phyloP scores from a whole-genome alignment of 257 asterid species.

The Solanum peruvianum region DNA sequence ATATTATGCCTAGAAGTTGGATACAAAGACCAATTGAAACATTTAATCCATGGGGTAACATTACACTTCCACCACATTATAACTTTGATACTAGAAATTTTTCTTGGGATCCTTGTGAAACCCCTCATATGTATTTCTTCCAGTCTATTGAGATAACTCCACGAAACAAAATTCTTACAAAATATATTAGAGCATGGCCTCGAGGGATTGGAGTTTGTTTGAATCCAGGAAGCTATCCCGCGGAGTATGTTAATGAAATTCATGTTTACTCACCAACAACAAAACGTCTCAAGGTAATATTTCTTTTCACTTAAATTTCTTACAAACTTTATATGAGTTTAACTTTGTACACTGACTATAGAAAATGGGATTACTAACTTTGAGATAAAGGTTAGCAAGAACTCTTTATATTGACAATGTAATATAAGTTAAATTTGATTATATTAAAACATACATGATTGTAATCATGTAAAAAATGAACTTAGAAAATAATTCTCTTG shows the following conservation, averaged over 20 bases:
- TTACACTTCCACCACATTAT: slow-evolving; percentile 7
- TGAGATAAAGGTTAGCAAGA: not conserved
- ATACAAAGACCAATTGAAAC: slow-evolving; percentile 41
- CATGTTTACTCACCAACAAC: slow-evolving; percentile 2
- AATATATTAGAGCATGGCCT: slow-evolving; percentile 20
- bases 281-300: slow-evolving; percentile 1
- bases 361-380: not conserved
- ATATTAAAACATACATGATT: not conserved
- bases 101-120: slow-evolving; percentile 26
- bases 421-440: not conserved
- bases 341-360: not conserved
- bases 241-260: slow-evolving; percentile 1
- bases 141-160: not conserved
- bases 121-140: slow-evolving; percentile 39
- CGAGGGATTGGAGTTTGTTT: slow-evolving; percentile 18
- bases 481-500: not conserved
- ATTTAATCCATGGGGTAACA: slow-evolving; percentile 22
- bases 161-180: slow-evolving; percentile 9
- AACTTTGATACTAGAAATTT: slow-evolving; percentile 28
- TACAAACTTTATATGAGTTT: not conserved
- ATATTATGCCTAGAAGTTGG: slow-evolving; percentile 27
- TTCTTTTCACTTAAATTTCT: not conserved
- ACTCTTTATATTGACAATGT: not conserved
- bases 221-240: not conserved
- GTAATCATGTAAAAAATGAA: not conserved